Evolutionary conservation across 139 green algal genomes (phyloP).

Genomic region (Picochlorum costavermella): DNA sequence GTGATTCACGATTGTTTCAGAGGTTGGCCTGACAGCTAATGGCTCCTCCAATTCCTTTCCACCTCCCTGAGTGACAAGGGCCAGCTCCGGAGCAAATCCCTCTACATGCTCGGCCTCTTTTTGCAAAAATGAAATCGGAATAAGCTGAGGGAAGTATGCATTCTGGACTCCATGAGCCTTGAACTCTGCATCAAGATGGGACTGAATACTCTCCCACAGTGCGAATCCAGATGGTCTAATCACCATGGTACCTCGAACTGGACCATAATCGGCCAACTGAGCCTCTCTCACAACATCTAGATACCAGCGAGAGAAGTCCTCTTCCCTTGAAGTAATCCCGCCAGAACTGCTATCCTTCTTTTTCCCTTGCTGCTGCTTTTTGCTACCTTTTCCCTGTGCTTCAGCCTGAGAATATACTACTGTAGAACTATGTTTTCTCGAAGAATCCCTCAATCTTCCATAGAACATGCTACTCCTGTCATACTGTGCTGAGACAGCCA

Average conservation of each 20-base stretch:
- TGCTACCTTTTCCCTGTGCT: neutral
- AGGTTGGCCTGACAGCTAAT: constrained; percentile 93
- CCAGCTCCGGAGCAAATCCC: constrained; percentile 97
- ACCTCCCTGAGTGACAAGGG: constrained; percentile 91
- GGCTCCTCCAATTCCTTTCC: constrained; percentile 96
- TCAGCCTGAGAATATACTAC: neutral
- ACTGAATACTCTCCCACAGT: constrained; percentile 64
- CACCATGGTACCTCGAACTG: constrained; percentile 97
- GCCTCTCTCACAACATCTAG: constrained; percentile 90
- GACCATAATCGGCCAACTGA: constrained; percentile 95
- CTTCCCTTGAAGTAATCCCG: constrained; percentile 66
- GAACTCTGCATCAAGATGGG: constrained; percentile 47
- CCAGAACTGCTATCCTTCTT: constrained; percentile 25
- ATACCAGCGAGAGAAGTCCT: constrained; percentile 91
- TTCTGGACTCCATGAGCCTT: constrained; percentile 86
- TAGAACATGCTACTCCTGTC: no score
- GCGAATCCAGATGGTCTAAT: constrained; percentile 93
- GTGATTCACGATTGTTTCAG: constrained; percentile 98
- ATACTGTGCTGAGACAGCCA: no score
- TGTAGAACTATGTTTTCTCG: constrained; percentile 1
- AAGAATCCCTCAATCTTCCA: neutral
- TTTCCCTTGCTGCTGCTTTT: constrained; percentile 23
- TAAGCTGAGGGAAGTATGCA: constrained; percentile 97
- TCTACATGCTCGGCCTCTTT: constrained; percentile 98
- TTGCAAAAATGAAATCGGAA: constrained; percentile 93